Evolutionary conservation across 148 eudicot species (phyloP).

Genomic region (Nepenthes mirabilis): DNA sequence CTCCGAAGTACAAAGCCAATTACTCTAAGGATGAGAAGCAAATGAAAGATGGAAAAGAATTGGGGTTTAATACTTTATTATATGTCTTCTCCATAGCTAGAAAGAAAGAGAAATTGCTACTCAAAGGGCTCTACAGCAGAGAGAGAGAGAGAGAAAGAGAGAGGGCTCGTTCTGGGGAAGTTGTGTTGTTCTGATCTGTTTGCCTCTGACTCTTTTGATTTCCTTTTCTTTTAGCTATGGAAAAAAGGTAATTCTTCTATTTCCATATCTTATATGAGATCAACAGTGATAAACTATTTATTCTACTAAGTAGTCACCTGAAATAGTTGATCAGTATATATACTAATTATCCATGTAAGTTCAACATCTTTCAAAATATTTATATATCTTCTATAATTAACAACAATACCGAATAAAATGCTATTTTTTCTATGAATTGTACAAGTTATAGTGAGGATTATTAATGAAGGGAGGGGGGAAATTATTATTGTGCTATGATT

Average conservation of each 20-base stretch:
- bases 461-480: conserved; percentile 17
- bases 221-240: conserved; percentile 5
- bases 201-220: conserved; percentile 17
- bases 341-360: too few relatives aligned
- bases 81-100: conserved; percentile 18
- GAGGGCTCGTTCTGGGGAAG: not conserved
- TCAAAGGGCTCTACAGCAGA: not conserved
- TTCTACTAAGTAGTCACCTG: too few relatives aligned
- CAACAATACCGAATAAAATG: too few relatives aligned
- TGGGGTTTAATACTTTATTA: conserved; percentile 22
- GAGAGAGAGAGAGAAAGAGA: too few relatives aligned
- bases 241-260: not conserved
- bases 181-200: conserved; percentile 8
- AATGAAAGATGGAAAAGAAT: conserved; percentile 13
- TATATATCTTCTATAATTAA: not conserved
- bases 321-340: too few relatives aligned
- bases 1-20: not conserved
- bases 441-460: conserved; percentile 11
- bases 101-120: conserved; percentile 6
- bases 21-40: conserved; percentile 5
- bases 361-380: not conserved
- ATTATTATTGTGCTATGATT: conserved; percentile 20
- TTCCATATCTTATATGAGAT: too few relatives aligned
- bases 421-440: not conserved
- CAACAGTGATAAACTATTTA: too few relatives aligned